Base-by-base conservation (phyloP, 768 basidiomycete species). In the Lentinula boryana region DNA sequence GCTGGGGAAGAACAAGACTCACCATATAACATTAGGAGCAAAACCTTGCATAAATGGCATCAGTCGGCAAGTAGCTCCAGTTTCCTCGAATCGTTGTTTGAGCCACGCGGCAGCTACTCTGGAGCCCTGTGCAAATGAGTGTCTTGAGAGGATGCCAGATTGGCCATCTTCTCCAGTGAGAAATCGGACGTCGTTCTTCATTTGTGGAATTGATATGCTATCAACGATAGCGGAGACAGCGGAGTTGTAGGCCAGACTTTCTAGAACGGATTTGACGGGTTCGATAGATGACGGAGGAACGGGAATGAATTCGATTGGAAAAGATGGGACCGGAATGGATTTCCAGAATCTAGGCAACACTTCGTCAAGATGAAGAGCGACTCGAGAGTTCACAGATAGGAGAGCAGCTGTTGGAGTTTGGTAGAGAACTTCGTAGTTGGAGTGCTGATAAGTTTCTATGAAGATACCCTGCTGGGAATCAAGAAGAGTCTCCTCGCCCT, bases 1-100 rank as follows among this genome's bases (percentile, higher is more conserved):
- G 36, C 23, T 12, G 7, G 12, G 13, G 13, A 23, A 16, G 21
- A 43, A 53, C 58, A 38, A 40, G 32, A 68, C 75, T 57, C 77
- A 93, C 86, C 93, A 96, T 60, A 96, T 80, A 49, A 96, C 87
- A 68, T 96, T 93, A 9, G 95, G 94, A 3, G 91, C 80, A 69
- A 92, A 95, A 6, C 89, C 91, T 13, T 46, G 8, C 31, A 86
- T 70, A 80, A 94, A 97, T 0, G 76, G 68, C 65, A 78, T 77
- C 32, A 93, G 78, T 61, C 80, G 78, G 72, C 94, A 96, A 3
- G 72, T 72, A 1, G 91, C 93, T 0, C 95, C 94, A 0, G 85
- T 84, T 7, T 77, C 78, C 74, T 95, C 89, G 56, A 95, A 84
- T 56, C 78, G 78, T 13, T 72, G 76, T 74, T 87, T 89, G 65